Base-by-base conservation (phyloP, 2,329 filamentous ascomycete genomes). In the Pseudogymnoascus sp. region DNA sequence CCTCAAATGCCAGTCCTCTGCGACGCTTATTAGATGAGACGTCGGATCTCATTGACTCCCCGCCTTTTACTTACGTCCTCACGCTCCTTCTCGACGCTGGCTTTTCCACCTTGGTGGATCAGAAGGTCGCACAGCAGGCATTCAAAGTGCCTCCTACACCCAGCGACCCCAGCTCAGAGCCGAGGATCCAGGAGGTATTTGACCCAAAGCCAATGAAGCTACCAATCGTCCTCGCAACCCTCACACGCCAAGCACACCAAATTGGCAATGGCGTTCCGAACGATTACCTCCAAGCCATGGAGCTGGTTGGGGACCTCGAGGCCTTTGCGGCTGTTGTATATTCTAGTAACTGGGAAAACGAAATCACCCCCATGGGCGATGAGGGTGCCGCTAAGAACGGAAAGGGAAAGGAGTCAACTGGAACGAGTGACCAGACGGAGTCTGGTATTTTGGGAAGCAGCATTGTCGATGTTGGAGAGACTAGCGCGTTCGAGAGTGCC, bases 21-120 rank as follows among this genome's bases (percentile, higher is more conserved):
- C 86, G 93, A 61, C 87, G 89, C 62, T 82, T 99, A 18, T 83
- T 99, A 1, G 93, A 99, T 72, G 94, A 99, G 77, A 97, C 94
- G 1, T 90, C 93, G 38, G 94, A 99, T 72, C 82, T 99, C 22
- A 87, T 97, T 70, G 94, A 99, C 71, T 97, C 94, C 1, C 94
- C 94, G 0, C 84, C 90, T 35, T 97, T 97, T 74, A 83, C 87
- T 0, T 88, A 91, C 69, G 91, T 99, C 35, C 81, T 97, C 47
- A 90, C 88, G 2, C 85, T 90, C 62, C 82, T 97, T 61, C 88
- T 97, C 63, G 92, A 97, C 72, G 83, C 91, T 50, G 89, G 87
- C 60, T 99, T 97, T 76, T 89, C 89, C 2, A 83, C 88, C 22
- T 81, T 99, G 14, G 82, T 96, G 25, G 89, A 97, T 70, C 81